Conservation (phyloP, 257 asterid species). For the Nicotiana obtusifolia region DNA sequence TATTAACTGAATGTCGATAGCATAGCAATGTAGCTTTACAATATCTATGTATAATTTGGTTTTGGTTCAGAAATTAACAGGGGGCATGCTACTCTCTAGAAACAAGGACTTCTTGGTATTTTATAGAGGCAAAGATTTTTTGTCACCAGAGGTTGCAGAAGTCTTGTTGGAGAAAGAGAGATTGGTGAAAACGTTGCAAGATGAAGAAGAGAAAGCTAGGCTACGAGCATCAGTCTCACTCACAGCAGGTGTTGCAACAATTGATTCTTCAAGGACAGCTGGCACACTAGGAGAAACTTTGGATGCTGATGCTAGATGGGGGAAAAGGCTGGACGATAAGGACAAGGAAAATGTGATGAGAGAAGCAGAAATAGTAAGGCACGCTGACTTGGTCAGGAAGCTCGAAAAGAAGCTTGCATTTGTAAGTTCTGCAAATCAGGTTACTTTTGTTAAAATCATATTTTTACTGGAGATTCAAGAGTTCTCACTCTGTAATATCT, state of each 20-base stretch:
- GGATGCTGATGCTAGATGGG: constrained; percentile 84
- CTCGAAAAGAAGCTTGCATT: constrained; percentile 69
- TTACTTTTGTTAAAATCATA: constrained; percentile 6
- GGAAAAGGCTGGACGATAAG: constrained; percentile 50
- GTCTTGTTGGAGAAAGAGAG: constrained; percentile 85
- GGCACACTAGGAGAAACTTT: constrained; percentile 90
- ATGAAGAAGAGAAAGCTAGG: constrained; percentile 91
- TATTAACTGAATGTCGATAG: background rate
- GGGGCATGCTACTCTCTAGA: constrained; percentile 75
- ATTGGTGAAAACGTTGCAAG: constrained; percentile 69
- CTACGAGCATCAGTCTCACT: constrained; percentile 48
- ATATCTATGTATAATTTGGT: background rate
- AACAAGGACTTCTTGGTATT: constrained; percentile 93
- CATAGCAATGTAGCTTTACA: background rate
- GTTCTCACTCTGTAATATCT: background rate
- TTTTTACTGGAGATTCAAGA: background rate
- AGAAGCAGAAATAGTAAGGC: constrained; percentile 74
- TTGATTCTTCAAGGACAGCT: constrained; percentile 43
- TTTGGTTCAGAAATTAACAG: constrained; percentile 77
- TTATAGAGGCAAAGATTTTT: constrained; percentile 86
- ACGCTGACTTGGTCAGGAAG: constrained; percentile 71
- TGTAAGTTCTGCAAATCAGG: constrained; percentile 41
- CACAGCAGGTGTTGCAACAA: constrained; percentile 23
- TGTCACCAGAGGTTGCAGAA: constrained; percentile 81
- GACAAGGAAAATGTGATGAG: constrained; percentile 63